Conservation (phyloP, 208 protist species). For the Trypanosoma cruzi region DNA sequence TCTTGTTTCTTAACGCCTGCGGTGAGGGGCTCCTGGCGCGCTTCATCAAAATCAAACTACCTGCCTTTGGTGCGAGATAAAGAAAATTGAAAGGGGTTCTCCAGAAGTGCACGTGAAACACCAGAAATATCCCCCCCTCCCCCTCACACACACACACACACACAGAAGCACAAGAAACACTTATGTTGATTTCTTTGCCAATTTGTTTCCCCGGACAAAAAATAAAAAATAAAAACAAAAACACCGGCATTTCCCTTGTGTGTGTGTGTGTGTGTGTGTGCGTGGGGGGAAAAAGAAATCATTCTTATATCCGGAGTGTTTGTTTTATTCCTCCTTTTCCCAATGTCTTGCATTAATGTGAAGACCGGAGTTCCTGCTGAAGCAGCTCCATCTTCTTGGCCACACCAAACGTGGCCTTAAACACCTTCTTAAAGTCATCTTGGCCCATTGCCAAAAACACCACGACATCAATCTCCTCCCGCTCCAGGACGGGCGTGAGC, state of each 20-base stretch:
- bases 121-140: not conserved
- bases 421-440: conserved; percentile 70
- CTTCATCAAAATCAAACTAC: conserved; percentile 22
- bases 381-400: conserved; percentile 76
- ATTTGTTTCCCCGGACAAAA: not conserved
- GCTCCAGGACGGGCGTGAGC: conserved; percentile 41
- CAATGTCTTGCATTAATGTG: not conserved
- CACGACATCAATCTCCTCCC: conserved; percentile 77
- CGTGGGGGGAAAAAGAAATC: too few species aligned
- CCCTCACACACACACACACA: not conserved
- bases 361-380: conserved; percentile 62
- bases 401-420: conserved; percentile 85
- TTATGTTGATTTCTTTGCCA: not conserved
- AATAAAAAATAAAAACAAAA: not conserved
- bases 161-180: not conserved
- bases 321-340: not conserved
- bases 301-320: not conserved
- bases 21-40: conserved; percentile 23
- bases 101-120: not conserved
- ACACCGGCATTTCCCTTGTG: not conserved
- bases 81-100: not conserved
- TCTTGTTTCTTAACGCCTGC: not conserved
- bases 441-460: conserved; percentile 81
- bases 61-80: not conserved
- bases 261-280: not conserved